Percentiles rank a stretch among this genome's conserved stretches.
Conservation (phyloP, 441 rosid species). For the Adansonia grandidieri region DNA sequence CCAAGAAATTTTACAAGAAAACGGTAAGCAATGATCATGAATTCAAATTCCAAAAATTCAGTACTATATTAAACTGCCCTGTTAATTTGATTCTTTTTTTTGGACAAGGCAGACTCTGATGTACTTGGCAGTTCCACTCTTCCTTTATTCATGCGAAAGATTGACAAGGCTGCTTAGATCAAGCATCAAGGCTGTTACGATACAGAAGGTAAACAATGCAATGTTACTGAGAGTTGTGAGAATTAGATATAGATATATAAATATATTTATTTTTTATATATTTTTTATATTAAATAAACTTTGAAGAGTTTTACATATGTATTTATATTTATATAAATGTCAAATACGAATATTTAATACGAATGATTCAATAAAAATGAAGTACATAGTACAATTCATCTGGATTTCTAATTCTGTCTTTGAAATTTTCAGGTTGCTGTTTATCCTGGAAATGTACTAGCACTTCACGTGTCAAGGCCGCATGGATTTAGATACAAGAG, state of each 20-base stretch:
- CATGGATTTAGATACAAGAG: constrained; percentile 66
- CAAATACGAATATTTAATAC: no score
- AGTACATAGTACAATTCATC: not conserved
- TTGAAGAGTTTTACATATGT: no score
- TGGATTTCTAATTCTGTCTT: not conserved
- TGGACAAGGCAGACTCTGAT: constrained; percentile 62
- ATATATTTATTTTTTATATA: no score
- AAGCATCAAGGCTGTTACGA: constrained; percentile 62
- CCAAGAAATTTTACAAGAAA: constrained; percentile 51
- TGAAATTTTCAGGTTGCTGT: constrained; percentile 52
- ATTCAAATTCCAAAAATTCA: not conserved
- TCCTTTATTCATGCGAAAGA: constrained; percentile 59
- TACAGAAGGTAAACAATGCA: constrained; percentile 49
- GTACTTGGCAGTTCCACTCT: constrained; percentile 66
- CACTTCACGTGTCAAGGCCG: constrained; percentile 74
- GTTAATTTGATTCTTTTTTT: not conserved
- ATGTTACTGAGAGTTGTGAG: no score
- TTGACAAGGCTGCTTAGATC: constrained; percentile 63
- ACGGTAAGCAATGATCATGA: constrained; percentile 48
- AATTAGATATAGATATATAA: no score
- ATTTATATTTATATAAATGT: no score
- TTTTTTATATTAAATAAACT: no score
- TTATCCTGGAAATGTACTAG: constrained; percentile 74
- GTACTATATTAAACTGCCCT: not conserved
- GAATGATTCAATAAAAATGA: no score